Base-by-base conservation (phyloP, 2,329 filamentous ascomycete genomes). In the Aspergillus hortae region DNA sequence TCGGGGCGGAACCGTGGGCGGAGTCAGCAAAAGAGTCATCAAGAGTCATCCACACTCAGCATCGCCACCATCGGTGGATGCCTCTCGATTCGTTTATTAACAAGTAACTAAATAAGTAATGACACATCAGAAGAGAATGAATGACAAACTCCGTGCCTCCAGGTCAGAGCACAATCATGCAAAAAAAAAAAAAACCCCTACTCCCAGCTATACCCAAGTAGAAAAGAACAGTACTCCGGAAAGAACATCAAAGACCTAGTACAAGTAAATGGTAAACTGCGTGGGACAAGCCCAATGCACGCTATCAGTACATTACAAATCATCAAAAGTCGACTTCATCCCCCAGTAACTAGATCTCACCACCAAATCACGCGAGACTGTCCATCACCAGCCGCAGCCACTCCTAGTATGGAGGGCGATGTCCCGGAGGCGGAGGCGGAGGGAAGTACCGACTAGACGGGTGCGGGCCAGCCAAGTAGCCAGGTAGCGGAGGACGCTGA, bases 401-500 rank as follows among this genome's bases (percentile, higher is more conserved):
- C 19, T 33, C 11, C 45, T 55, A 62, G 23, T 56, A 63, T 15
- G 60, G 60, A 12, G 54, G 56, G 11, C 56, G 61, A 32, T 56
- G 58, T 4, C 54, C 53, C 46, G 51, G 56, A 48, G 49, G 58
- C 21, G 58, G 58, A 2, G 52, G 61, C 9, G 57, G 60, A 23
- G 59, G 56, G 49, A 61, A 64, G 46, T 64, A 66, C 17, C 64
- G 49, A 40, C 49, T 55, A 12, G 54, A 60, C 5, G 57, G 59
- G 43, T 55, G 63, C 32, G 56, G 56, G 10, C 55, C 56, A 3
- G 59, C 45, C 46, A 69, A 45, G 45, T 65, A 68, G 5, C 60
- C 63, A 6, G 67, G 66, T 15, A 66, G 52, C 12, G 64, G 64
- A 44, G 69, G 61, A 17, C 65, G 61, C 15, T 64, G 64, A 49